phyloP scores from a whole-genome alignment of 768 basidiomycete species.

The Gloeophyllum trabeum region DNA sequence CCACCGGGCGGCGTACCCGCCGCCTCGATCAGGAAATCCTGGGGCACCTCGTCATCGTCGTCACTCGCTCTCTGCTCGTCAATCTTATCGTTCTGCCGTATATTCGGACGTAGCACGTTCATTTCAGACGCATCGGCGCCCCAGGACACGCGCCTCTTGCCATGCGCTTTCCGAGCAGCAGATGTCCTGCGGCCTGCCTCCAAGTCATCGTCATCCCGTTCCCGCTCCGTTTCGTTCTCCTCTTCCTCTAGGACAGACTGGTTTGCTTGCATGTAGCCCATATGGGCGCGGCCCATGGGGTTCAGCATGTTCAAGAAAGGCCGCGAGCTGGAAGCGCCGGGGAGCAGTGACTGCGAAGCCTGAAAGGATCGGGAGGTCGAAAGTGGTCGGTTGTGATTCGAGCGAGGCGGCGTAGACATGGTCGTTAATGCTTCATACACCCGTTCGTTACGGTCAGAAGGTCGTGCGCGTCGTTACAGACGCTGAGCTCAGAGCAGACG shows the following conservation, averaged over 20 bases:
- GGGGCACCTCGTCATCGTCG: slow-evolving; percentile 80
- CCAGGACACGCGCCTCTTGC: slow-evolving; percentile 49
- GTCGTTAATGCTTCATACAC: too few species aligned
- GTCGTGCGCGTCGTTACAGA: background rate
- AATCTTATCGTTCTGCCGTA: slow-evolving; percentile 51
- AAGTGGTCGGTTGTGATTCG: background rate
- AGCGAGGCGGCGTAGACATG: too few species aligned
- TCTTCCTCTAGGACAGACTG: slow-evolving; percentile 68
- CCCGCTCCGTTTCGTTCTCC: slow-evolving; percentile 39
- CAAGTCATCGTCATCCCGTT: slow-evolving; percentile 42
- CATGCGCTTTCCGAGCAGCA: slow-evolving; percentile 26
- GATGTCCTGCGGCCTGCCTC: slow-evolving; percentile 60
- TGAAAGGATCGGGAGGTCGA: background rate
- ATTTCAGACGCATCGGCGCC: slow-evolving; percentile 42
- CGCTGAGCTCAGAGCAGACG: background rate
- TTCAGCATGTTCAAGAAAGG: slow-evolving; percentile 79
- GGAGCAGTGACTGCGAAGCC: background rate
- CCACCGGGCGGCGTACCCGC: slow-evolving; percentile 26
- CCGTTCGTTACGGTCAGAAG: too few species aligned
- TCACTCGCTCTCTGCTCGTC: slow-evolving; percentile 58
- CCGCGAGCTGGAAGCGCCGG: slow-evolving; percentile 31
- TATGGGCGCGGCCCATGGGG: slow-evolving; percentile 62
- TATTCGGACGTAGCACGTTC: slow-evolving; percentile 57
- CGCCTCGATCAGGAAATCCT: slow-evolving; percentile 79
- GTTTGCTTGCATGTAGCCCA: slow-evolving; percentile 66